Evolutionary conservation across 2,329 filamentous ascomycete genomes (phyloP).

Genomic region (Lasiodiplodia sp.): DNA sequence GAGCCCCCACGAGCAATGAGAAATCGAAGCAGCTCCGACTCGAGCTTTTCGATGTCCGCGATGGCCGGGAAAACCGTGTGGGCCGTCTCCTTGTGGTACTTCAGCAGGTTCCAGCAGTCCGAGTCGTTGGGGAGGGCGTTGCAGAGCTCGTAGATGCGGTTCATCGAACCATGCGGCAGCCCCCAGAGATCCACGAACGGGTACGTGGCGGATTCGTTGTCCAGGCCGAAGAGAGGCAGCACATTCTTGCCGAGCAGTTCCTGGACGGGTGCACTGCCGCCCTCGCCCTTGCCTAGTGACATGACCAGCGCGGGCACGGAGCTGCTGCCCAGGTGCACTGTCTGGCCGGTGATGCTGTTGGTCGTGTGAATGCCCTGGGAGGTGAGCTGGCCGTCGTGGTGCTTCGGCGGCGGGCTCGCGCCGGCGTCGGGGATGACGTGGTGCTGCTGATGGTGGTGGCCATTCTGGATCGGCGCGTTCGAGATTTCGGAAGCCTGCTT

Average conservation of each 20-base stretch:
- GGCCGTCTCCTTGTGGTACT: slow-evolving; percentile 64
- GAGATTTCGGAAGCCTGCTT: slow-evolving; percentile 43
- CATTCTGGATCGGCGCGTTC: slow-evolving; percentile 35
- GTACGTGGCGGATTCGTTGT: slow-evolving; percentile 70
- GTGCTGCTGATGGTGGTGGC: slow-evolving; percentile 30
- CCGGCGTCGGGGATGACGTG: slow-evolving; percentile 40
- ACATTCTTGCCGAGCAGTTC: slow-evolving; percentile 66
- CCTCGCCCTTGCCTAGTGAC: slow-evolving; percentile 48
- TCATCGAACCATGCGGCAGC: slow-evolving; percentile 63
- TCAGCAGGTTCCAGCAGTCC: slow-evolving; percentile 65
- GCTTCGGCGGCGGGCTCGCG: slow-evolving; percentile 41
- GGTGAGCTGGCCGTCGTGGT: slow-evolving; percentile 49
- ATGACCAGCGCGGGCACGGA: slow-evolving; percentile 69
- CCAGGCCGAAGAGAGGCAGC: slow-evolving; percentile 67
- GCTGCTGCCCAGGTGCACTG: slow-evolving; percentile 67
- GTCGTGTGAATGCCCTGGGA: slow-evolving; percentile 66
- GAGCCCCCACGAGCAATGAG: slow-evolving; percentile 59
- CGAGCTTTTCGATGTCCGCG: slow-evolving; percentile 62
- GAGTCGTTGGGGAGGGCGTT: slow-evolving; percentile 65
- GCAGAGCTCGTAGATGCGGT: slow-evolving; percentile 64
- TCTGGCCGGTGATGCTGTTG: slow-evolving; percentile 66
- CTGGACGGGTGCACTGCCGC: slow-evolving; percentile 56
- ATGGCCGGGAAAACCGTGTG: slow-evolving; percentile 68
- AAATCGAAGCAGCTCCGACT: slow-evolving; percentile 61
- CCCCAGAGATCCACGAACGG: slow-evolving; percentile 71